Conservation (phyloP, 352 stramenopile genomes). For the Pilasporangium apinafurcum region DNA sequence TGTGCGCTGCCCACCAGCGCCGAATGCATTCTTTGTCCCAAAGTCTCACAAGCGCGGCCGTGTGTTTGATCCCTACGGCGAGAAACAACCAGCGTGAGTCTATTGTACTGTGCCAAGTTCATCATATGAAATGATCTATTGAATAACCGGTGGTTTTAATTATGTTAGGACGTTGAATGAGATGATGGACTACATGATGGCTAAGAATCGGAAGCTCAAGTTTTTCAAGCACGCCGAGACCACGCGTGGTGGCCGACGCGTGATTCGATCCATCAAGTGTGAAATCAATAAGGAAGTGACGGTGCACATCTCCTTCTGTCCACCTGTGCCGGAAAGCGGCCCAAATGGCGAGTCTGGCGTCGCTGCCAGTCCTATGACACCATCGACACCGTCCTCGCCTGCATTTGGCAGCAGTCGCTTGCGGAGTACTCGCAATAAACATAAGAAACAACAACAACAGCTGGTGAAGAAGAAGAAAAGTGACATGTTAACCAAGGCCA, state of each 20-base stretch:
- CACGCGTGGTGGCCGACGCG: slow-evolving; percentile 72
- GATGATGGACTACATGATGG: slow-evolving; percentile 89
- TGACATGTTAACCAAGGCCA: slow-evolving; percentile 85
- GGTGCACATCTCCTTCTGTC: slow-evolving; percentile 75
- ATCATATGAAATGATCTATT: neutral
- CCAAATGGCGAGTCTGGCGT: slow-evolving; percentile 77
- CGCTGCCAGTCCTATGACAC: slow-evolving; percentile 80
- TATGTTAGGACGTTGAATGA: slow-evolving; percentile 60
- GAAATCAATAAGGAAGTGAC: slow-evolving; percentile 86
- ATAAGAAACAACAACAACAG: slow-evolving; percentile 79
- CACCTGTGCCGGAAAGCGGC: slow-evolving; percentile 71
- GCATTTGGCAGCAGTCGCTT: slow-evolving; percentile 62
- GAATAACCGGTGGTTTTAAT: neutral
- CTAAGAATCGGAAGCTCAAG: slow-evolving; percentile 84
- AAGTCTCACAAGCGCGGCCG: slow-evolving; percentile 80
- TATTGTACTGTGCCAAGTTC: neutral
- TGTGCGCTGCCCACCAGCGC: slow-evolving; percentile 61
- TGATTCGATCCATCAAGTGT: slow-evolving; percentile 82
- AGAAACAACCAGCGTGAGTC: slow-evolving; percentile 71
- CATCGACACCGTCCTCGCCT: slow-evolving; percentile 76
- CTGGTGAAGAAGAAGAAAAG: slow-evolving; percentile 85
- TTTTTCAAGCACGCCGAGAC: slow-evolving; percentile 87
- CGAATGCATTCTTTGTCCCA: slow-evolving; percentile 65
- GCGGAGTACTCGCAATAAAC: slow-evolving; percentile 75
- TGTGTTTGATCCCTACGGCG: slow-evolving; percentile 78